Percentiles rank a stretch among this genome's conserved stretches.
Evolutionary conservation across 345 rosid species (phyloP).

Genomic region (Dipteronia sinensis): DNA sequence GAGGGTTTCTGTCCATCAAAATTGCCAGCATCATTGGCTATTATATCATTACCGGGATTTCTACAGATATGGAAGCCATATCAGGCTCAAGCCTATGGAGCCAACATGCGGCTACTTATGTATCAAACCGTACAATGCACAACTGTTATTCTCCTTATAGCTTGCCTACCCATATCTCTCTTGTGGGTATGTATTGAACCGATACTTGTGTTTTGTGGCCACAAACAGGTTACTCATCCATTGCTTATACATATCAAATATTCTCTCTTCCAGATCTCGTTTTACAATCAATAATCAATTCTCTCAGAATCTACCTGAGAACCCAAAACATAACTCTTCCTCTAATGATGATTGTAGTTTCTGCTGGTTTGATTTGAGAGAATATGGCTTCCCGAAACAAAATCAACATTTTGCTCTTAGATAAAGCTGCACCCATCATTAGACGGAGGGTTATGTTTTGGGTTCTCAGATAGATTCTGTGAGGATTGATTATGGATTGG

Average conservation of each 20-base stretch:
- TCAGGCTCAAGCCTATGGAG: constrained; percentile 64
- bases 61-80: constrained; percentile 60
- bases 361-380: constrained; percentile 18
- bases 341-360: constrained; percentile 46
- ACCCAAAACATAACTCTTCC: constrained; percentile 58
- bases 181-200: constrained; percentile 51
- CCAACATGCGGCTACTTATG: constrained; percentile 52
- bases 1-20: constrained; percentile 54
- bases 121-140: constrained; percentile 58
- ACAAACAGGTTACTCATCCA: constrained; percentile 46
- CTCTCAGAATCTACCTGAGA: constrained; percentile 51
- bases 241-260: constrained; percentile 42
- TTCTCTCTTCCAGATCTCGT: constrained; percentile 24
- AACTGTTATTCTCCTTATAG: constrained; percentile 36
- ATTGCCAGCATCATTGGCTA: constrained; percentile 56
- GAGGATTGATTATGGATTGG: too few relatives aligned
- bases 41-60: constrained; percentile 53
- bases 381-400: too few relatives aligned
- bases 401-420: too few relatives aligned
- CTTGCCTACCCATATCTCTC: constrained; percentile 53
- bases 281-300: constrained; percentile 42
- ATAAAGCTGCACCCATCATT: too few relatives aligned
- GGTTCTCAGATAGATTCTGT: too few relatives aligned
- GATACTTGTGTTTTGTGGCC: constrained; percentile 43
- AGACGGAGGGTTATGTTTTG: too few relatives aligned